phyloP scores from a whole-genome alignment of 805 yeast species.

The Suhomyces vadensis region DNA sequence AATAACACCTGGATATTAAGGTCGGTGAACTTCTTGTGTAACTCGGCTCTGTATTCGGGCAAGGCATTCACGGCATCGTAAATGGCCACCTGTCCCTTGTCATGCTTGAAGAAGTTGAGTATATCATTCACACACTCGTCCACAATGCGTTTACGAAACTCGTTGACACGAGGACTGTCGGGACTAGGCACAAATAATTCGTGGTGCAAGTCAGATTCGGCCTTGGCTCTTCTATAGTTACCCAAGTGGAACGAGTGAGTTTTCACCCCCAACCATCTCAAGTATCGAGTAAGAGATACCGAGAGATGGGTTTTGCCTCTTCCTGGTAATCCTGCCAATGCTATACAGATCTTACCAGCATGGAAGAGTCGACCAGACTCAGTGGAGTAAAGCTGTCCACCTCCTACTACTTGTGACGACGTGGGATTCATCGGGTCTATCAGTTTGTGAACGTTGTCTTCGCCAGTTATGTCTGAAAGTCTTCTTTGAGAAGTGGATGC shows the following conservation, averaged over 20 bases:
- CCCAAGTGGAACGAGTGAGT: constrained; percentile 91
- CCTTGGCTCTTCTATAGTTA: constrained; percentile 72
- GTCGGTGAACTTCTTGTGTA: constrained; percentile 54
- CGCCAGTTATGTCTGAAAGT: constrained; percentile 41
- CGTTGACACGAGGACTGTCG: constrained; percentile 43
- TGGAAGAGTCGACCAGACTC: constrained; percentile 91
- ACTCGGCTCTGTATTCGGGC: constrained; percentile 60
- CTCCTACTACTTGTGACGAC: constrained; percentile 12
- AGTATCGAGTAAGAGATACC: constrained; percentile 85
- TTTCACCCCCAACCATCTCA: constrained; percentile 95
- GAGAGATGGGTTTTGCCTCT: constrained; percentile 93
- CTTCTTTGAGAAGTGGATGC: constrained; percentile 31
- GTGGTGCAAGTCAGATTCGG: constrained; percentile 54
- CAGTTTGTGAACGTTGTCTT: constrained; percentile 65
- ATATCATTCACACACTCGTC: constrained; percentile 70
- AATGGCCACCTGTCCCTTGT: constrained; percentile 91
- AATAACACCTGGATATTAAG: constrained; percentile 75
- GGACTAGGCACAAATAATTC: constrained; percentile 68
- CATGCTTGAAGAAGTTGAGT: constrained; percentile 64
- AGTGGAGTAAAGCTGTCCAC: constrained; percentile 87
- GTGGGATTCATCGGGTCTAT: constrained; percentile 68
- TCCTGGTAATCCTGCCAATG: constrained; percentile 91
- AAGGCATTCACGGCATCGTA: constrained; percentile 94
- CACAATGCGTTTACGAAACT: constrained; percentile 58
- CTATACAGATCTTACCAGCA: constrained; percentile 90